Evolutionary conservation across 2,329 filamentous ascomycete genomes (phyloP).

Genomic region (Albifimbria verrucaria): DNA sequence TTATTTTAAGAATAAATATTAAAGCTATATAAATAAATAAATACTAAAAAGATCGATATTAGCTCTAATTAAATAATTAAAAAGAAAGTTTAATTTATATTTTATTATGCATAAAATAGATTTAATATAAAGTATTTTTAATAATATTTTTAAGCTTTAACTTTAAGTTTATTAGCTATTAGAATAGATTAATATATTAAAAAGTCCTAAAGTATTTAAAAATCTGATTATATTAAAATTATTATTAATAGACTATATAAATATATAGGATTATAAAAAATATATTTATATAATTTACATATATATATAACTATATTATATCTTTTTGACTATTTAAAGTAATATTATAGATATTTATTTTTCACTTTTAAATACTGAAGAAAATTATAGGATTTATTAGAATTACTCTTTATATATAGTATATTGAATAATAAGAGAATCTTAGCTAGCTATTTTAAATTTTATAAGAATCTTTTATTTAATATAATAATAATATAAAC

Average conservation of each 20-base stretch:
- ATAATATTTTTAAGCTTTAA: too few relatives aligned
- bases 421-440: background rate
- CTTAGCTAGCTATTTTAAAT: background rate
- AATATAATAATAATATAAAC: constrained; percentile 1
- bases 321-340: background rate
- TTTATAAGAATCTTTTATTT: too few relatives aligned
- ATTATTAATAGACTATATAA: background rate
- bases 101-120: too few relatives aligned
- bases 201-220: background rate
- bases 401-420: background rate
- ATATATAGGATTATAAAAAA: background rate
- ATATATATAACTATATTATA: background rate
- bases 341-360: background rate
- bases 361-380: too few relatives aligned
- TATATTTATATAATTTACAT: background rate
- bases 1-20: background rate
- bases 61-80: background rate
- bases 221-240: background rate
- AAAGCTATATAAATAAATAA: too few relatives aligned
- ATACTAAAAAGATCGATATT: too few relatives aligned
- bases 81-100: background rate
- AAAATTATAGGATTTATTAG: background rate
- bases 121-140: too few relatives aligned
- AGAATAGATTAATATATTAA: background rate
- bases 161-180: too few relatives aligned